Conservation (phyloP, 306 rosid species). For the Prunus persica region DNA sequence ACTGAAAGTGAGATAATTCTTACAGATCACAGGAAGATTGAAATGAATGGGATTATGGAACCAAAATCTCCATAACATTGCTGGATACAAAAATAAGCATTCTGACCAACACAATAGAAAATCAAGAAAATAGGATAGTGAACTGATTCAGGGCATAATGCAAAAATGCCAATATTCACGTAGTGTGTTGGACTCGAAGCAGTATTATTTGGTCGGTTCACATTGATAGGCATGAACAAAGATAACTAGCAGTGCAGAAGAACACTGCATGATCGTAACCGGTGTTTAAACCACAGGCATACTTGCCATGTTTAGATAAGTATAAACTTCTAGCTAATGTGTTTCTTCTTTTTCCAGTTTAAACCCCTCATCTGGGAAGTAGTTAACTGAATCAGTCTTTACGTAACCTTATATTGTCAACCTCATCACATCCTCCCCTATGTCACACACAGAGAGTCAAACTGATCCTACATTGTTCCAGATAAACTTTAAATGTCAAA, state of each 20-base stretch:
- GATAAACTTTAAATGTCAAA: too few relatives aligned
- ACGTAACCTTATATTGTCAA: neutral
- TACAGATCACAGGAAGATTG: neutral
- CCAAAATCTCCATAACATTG: neutral
- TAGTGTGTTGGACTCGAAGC: neutral
- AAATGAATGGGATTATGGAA: neutral
- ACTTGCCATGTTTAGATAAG: neutral
- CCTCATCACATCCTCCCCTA: too few relatives aligned
- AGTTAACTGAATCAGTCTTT: too few relatives aligned
- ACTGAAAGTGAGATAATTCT: neutral
- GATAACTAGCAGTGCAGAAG: neutral
- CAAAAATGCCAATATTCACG: neutral
- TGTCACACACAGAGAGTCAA: too few relatives aligned
- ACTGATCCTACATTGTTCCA: too few relatives aligned
- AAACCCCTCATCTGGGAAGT: too few relatives aligned
- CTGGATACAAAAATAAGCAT: neutral
- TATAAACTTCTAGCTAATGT: neutral
- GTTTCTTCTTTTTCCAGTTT: too few relatives aligned
- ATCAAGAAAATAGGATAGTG: neutral
- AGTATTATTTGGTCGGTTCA: neutral
- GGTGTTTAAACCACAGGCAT: neutral
- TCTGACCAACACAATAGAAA: neutral
- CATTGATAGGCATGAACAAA: neutral
- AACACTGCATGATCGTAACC: neutral
- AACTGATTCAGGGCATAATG: neutral